Evolutionary conservation across 495 filamentous ascomycete species (phyloP), one percentile per base, ranked within the genome.

Genomic region (Apiosordaria backusii): DNA sequence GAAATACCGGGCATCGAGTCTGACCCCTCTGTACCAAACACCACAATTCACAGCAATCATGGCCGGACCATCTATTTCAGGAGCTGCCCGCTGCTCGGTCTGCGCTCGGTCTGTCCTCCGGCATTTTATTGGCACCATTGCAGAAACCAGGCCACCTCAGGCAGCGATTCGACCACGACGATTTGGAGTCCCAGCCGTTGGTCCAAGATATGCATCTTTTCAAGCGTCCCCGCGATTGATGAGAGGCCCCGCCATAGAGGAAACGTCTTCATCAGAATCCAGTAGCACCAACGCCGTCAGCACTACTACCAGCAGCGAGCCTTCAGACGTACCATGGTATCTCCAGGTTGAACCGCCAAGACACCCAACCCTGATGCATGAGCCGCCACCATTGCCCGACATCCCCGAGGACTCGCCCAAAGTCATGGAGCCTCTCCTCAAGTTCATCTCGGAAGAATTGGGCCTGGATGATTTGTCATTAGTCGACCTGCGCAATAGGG

Each of bases 381-480:
- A 87, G 26, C 85, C 82, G 40, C 85, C 90, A 68, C 81, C 85
- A 18, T 78, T 99, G 22, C 95, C 96, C 19, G 84, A 89, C 4
- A 81, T 96, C 16, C 95, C 95, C 35, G 79, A 83, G 23, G 79
- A 87, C 27, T 81, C 94, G 5, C 95, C 95, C 0, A 82, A 86
- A 3, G 80, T 97, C 23, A 84, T 97, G 6, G 77, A 85, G 50
- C 82, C 85, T 4, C 79, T 99, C 40, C 78, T 98, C n/a, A 80
- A 92, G 58, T 90, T 92, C 64, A 81, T 89, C 7, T 92, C 89
- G 21, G 85, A 92, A 62, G 90, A 96, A 40, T 80, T 96, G 26
- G 95, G 95, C 57, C 81, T 99, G 54, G 90, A 96, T 74, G 81
- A 90, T 55, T 78, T 99, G 62, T 80, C 79, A 5, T 69, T 99